These are phyloP conservation scores for Pyrus betulifolia DNA, from an alignment of 306 rosid species.

Conservation along the genomic window DNA sequence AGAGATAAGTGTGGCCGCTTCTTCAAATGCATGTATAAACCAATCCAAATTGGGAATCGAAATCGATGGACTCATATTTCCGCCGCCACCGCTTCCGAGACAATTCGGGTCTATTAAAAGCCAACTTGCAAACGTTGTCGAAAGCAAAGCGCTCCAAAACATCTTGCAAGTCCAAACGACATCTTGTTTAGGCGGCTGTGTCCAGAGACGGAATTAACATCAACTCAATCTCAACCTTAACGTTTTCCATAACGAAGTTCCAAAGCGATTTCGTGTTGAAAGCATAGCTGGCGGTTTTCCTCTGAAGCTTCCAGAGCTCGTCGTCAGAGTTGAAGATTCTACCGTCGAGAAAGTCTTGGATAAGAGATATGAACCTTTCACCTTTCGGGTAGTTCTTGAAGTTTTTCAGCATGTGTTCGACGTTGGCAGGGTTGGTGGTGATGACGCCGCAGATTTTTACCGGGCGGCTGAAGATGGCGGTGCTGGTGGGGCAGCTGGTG, in stretches of 20 bases:
- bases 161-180: constrained; percentile 48
- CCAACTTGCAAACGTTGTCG: constrained; percentile 57
- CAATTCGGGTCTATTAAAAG: constrained; percentile 54
- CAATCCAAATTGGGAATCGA: constrained; percentile 13
- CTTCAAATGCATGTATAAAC: constrained; percentile 62
- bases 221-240: constrained; percentile 29
- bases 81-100: constrained; percentile 26
- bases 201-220: constrained; percentile 39
- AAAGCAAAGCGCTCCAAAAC: constrained; percentile 58
- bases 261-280: constrained; percentile 58
- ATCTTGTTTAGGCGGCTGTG: constrained; percentile 7
- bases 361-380: constrained; percentile 18
- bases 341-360: constrained; percentile 45
- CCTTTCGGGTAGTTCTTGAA: constrained; percentile 78
- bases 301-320: constrained; percentile 46
- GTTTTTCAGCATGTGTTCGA: constrained; percentile 50
- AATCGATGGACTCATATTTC: background rate
- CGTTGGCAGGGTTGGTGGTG: constrained; percentile 53
- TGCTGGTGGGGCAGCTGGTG: constrained; percentile 26
- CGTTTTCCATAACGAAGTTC: constrained; percentile 41
- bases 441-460: constrained; percentile 23
- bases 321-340: constrained; percentile 71
- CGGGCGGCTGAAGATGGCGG: constrained; percentile 36
- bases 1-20: constrained; percentile 30
- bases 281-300: constrained; percentile 59